Evolutionary conservation across 305 asterid genomes (phyloP).

Genomic region (Solanum hybrid): DNA sequence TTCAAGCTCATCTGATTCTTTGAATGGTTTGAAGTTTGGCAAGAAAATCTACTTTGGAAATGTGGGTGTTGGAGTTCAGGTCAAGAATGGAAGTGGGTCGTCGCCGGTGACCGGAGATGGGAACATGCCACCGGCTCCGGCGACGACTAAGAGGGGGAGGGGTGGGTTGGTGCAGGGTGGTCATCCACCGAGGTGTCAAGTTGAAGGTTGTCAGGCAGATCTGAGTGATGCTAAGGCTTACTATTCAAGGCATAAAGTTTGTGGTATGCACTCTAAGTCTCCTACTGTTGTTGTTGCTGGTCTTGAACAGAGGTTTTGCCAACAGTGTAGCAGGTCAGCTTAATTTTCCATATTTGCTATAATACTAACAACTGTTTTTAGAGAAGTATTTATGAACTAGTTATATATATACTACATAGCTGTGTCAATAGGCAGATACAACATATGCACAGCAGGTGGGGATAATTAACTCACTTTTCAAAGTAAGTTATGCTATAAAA

Average conservation of each 20-base stretch:
- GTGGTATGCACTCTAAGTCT: slow-evolving; percentile 47
- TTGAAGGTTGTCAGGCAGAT: slow-evolving; percentile 52
- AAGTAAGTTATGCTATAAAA: not conserved
- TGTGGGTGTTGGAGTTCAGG: slow-evolving; percentile 12
- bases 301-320: slow-evolving; percentile 52
- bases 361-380: not conserved
- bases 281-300: slow-evolving; percentile 43
- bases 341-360: not conserved
- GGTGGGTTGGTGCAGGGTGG: slow-evolving; percentile 25
- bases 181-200: slow-evolving; percentile 50
- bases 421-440: not conserved
- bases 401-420: not conserved
- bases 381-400: not conserved
- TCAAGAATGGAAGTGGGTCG: not conserved
- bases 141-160: slow-evolving; percentile 39
- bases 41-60: slow-evolving; percentile 41
- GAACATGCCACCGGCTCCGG: slow-evolving; percentile 14
- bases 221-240: slow-evolving; percentile 48
- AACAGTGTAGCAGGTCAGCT: slow-evolving; percentile 55
- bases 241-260: slow-evolving; percentile 54
- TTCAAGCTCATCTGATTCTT: slow-evolving; percentile 16
- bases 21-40: slow-evolving; percentile 36
- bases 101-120: slow-evolving; percentile 9
- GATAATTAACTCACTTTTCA: not conserved
- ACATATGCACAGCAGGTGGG: not conserved